phyloP scores from a whole-genome alignment of 257 asterid genomes.

The Fraxinus cuspidata region DNA sequence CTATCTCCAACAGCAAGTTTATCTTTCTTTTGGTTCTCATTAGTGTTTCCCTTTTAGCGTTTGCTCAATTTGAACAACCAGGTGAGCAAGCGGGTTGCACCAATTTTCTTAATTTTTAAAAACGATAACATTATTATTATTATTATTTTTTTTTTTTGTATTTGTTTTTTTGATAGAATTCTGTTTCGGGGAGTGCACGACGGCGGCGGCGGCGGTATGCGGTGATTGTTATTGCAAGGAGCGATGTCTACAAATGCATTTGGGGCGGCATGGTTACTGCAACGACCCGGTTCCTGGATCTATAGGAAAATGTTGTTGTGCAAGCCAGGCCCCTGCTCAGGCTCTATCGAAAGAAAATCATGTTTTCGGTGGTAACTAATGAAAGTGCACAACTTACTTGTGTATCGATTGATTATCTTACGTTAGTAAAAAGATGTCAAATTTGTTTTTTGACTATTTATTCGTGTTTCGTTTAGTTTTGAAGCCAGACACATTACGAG shows the following conservation, averaged over 20 bases:
- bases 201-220: too few relatives aligned
- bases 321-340: not conserved
- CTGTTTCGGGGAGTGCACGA: not conserved
- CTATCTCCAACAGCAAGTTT: not conserved
- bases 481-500: too few relatives aligned
- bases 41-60: not conserved
- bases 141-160: too few relatives aligned
- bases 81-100: not conserved
- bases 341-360: not conserved
- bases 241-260: not conserved
- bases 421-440: not conserved
- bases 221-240: not conserved
- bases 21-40: not conserved
- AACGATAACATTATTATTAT: too few relatives aligned
- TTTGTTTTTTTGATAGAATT: not conserved
- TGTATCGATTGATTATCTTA: not conserved
- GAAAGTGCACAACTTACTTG: not conserved
- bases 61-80: not conserved
- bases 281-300: not conserved
- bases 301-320: not conserved
- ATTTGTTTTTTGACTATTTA: too few relatives aligned
- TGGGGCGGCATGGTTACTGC: not conserved
- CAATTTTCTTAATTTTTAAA: too few relatives aligned
- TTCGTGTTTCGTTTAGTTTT: too few relatives aligned
- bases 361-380: not conserved